phyloP scores from a whole-genome alignment of 257 asterid genomes.

The Ocimum tenuiflorum region DNA sequence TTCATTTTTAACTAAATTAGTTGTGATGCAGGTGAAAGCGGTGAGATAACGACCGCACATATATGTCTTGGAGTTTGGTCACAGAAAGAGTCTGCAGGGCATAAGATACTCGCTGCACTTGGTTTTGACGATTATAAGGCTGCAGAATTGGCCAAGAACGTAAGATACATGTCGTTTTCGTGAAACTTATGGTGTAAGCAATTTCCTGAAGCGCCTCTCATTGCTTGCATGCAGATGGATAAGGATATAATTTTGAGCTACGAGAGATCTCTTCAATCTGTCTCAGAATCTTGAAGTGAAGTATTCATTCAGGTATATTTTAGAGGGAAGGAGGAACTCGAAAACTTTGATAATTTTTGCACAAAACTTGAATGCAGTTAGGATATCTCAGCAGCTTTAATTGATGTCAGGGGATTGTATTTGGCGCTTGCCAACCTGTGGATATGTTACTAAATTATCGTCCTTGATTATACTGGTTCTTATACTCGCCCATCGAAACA shows the following conservation, averaged over 20 bases:
- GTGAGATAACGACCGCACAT: conserved; percentile 69
- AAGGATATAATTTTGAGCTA: conserved; percentile 48
- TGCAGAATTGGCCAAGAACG: conserved; percentile 62
- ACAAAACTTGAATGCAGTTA: neutral
- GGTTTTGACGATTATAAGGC: conserved; percentile 85
- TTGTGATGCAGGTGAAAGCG: conserved; percentile 58
- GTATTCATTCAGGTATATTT: conserved; percentile 4
- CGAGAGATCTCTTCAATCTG: conserved; percentile 27
- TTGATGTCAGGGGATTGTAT: too few relatives aligned
- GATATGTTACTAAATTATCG: too few relatives aligned
- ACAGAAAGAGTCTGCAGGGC: conserved; percentile 69
- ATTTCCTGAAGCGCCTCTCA: conserved; percentile 4
- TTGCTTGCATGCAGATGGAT: conserved; percentile 52
- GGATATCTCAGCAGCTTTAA: too few relatives aligned
- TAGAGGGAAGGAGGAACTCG: conserved; percentile 9
- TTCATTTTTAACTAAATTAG: neutral
- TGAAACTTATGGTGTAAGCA: neutral
- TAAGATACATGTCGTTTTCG: conserved; percentile 24
- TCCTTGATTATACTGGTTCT: too few relatives aligned
- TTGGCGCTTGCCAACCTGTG: too few relatives aligned
- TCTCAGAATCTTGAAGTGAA: conserved; percentile 1
- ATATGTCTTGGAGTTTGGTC: conserved; percentile 82
- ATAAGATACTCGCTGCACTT: conserved; percentile 48
- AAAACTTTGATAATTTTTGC: conserved; percentile 1
- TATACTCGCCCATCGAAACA: too few relatives aligned